A percentile compares a stretch with the other conserved stretches of the same genome.
Evolutionary conservation across 2,329 filamentous ascomycete species (phyloP).

Genomic region (Rosellinia necatrix): DNA sequence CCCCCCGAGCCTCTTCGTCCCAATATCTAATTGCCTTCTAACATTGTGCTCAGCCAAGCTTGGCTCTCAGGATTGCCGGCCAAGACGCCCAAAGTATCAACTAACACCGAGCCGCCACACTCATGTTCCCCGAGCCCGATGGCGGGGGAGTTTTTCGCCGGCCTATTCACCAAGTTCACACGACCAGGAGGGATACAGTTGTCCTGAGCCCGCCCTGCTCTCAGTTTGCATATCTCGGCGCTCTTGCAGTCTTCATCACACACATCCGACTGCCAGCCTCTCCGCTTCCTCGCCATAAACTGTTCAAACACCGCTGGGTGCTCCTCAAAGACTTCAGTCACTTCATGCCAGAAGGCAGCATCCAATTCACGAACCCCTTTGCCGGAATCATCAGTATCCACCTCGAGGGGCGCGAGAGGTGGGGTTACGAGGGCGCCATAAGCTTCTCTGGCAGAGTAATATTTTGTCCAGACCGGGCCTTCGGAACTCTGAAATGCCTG

Average conservation of each 20-base stretch:
- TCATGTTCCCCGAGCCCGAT: slow-evolving; percentile 24
- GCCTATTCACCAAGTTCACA: slow-evolving; percentile 37
- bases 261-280: slow-evolving; percentile 48
- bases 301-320: slow-evolving; percentile 50
- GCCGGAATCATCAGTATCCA: slow-evolving; percentile 24
- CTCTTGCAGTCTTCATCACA: slow-evolving; percentile 42
- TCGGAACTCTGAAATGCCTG: slow-evolving; percentile 47
- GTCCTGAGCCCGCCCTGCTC: slow-evolving; percentile 57
- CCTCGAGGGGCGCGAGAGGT: slow-evolving; percentile 42
- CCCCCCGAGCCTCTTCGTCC: too few species aligned
- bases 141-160: slow-evolving; percentile 25
- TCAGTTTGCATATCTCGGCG: slow-evolving; percentile 56
- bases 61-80: slow-evolving; percentile 23
- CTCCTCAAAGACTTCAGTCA: slow-evolving; percentile 54
- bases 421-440: slow-evolving; percentile 54
- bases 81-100: slow-evolving; percentile 28
- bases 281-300: slow-evolving; percentile 53
- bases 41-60: slow-evolving; percentile 20
- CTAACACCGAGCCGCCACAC: slow-evolving; percentile 30
- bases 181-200: slow-evolving; percentile 51
- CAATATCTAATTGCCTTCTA: neutral
- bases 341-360: slow-evolving; percentile 63
- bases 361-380: slow-evolving; percentile 47
- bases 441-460: slow-evolving; percentile 60
- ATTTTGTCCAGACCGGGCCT: slow-evolving; percentile 56